These are phyloP conservation scores for Trametes pubescens DNA, from an alignment of 1,284 basidiomycete genomes.

Conservation along the genomic window DNA sequence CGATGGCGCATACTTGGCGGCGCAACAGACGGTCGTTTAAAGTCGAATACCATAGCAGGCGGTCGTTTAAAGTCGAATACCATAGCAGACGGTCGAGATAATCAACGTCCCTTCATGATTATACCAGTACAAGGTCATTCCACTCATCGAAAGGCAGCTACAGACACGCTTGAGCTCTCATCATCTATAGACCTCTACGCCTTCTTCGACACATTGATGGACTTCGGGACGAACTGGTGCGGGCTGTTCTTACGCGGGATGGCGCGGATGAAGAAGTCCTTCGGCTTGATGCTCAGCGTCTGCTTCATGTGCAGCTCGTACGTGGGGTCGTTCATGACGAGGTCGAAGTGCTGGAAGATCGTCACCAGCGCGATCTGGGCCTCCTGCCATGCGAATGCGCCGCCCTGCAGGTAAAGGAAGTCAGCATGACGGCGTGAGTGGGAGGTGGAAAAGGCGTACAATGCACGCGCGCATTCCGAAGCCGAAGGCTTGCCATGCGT, in stretches of 20 bases:
- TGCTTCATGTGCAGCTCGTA: conserved; percentile 55
- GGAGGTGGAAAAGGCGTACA: conserved; percentile 26
- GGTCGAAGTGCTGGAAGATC: conserved; percentile 55
- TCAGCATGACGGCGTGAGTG: neutral
- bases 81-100: no score
- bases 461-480: conserved; percentile 51
- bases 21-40: no score
- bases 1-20: no score
- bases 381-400: conserved; percentile 61
- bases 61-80: no score
- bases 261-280: conserved; percentile 52
- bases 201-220: conserved; percentile 13
- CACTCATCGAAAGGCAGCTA: no score
- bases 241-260: conserved; percentile 39
- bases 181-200: no score
- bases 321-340: conserved; percentile 51
- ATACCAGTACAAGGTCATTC: no score
- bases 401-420: conserved; percentile 39
- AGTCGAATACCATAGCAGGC: no score
- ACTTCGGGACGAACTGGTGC: conserved; percentile 17
- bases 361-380: conserved; percentile 51
- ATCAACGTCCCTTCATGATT: no score
- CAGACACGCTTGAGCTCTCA: no score
- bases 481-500: conserved; percentile 54
- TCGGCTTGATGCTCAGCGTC: conserved; percentile 58